phyloP scores from a whole-genome alignment of 1,284 basidiomycete species.

The Pterulicium gracile region DNA sequence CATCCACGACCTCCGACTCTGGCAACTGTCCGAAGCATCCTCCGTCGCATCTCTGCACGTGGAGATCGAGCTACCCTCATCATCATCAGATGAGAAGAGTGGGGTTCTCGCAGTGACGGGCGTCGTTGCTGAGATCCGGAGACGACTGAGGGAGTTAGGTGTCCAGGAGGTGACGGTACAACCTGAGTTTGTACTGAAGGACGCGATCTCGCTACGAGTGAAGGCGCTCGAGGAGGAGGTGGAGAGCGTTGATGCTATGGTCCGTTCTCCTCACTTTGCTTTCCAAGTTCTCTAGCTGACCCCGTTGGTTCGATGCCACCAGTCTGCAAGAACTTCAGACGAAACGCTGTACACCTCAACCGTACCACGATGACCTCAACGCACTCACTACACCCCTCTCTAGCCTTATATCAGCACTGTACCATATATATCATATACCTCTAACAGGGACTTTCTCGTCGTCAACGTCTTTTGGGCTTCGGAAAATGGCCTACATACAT shows the following conservation, averaged over 20 bases:
- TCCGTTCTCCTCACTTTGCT: no score
- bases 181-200: conserved; percentile 24
- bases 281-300: no score
- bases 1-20: conserved; percentile 93
- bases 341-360: no score
- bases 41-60: conserved; percentile 96
- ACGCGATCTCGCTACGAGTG: not conserved
- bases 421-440: no score
- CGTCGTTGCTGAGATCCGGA: conserved; percentile 50
- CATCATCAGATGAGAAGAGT: no score
- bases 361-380: no score
- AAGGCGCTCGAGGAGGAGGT: not conserved
- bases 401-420: no score
- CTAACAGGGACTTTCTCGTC: no score
- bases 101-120: conserved; percentile 54
- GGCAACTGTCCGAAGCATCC: conserved; percentile 86
- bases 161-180: conserved; percentile 65
- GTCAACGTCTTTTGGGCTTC: no score
- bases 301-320: conserved; percentile 10
- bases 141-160: conserved; percentile 53
- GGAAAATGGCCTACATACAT: no score
- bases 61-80: conserved; percentile 31
- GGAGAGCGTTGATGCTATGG: not conserved
- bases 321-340: no score
- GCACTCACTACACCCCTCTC: no score